A percentile compares a stretch with the other conserved stretches of the same genome.
These are phyloP conservation scores for Solanum dulcamara DNA, from an alignment of 257 asterid genomes.

Conservation along the genomic window DNA sequence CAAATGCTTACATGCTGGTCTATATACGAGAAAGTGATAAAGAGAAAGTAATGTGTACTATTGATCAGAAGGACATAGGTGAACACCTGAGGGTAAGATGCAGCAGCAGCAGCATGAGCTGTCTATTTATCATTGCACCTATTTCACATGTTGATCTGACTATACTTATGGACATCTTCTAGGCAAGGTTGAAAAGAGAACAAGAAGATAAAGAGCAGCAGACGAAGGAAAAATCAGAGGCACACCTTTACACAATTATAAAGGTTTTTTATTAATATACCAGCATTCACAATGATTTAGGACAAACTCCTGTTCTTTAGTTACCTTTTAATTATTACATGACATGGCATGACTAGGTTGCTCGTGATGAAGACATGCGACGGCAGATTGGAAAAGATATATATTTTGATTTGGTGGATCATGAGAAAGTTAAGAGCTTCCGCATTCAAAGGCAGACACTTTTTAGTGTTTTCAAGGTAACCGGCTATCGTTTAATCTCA, in stretches of 20 bases:
- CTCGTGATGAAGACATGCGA: conserved; percentile 82
- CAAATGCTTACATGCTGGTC: conserved; percentile 99
- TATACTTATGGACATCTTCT: conserved; percentile 7
- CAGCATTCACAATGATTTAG: background rate
- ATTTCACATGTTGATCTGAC: background rate
- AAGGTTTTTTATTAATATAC: conserved; percentile 38
- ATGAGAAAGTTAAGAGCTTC: conserved; percentile 83
- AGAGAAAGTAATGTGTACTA: conserved; percentile 89
- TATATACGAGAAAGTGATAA: conserved; percentile 92
- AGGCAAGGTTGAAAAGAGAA: conserved; percentile 87
- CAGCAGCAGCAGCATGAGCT: background rate
- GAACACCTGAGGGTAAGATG: conserved; percentile 81
- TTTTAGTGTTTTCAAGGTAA: conserved; percentile 74
- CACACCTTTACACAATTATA: conserved; percentile 86
- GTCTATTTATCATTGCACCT: background rate
- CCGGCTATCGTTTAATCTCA: background rate
- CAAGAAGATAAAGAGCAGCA: conserved; percentile 94
- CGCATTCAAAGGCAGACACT: conserved; percentile 78
- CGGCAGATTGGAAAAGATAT: conserved; percentile 87
- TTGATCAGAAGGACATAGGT: conserved; percentile 94
- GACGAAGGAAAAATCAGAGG: conserved; percentile 81
- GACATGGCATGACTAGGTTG: conserved; percentile 55
- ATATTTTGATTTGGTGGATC: conserved; percentile 93
- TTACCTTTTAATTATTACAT: background rate
- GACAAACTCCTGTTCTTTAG: background rate